Evolutionary conservation across 805 yeast species (phyloP), one percentile per base, ranked within the genome.

Genomic region (Candida manassasensis): DNA sequence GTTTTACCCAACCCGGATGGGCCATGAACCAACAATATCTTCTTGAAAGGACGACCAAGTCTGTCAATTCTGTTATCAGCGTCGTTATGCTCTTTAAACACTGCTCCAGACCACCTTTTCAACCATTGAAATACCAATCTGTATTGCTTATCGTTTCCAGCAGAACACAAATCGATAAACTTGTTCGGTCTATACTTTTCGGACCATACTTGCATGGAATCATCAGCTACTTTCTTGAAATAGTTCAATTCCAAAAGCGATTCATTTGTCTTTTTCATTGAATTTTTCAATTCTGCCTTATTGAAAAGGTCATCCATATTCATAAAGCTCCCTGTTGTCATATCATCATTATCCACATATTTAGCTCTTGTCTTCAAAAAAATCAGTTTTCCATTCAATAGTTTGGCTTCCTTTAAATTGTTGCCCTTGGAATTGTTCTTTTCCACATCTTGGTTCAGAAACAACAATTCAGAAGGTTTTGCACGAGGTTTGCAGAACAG

Each of bases 1-100:
- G 97, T 89, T 53, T 90, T 90, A 7, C 98, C 98, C 12, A 83
- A 70, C 2, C 98, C 98, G 0, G 96, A 88, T 0, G 96, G 93
- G 0, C 98, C 98, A 53, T 82, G 87, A 8, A 93, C 72, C 27
- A 93, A 61, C 14, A 93, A 53, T 0, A 93, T 69, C 43, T 77
- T 81, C 35, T 71, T 71, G 11, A 56, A 61, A 4, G 69, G 70
- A 10, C 71, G 41, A 4, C 67, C 69, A 31, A 57, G 45, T 3
- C 39, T 25, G 43, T 66, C 71, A 1, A 43, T 47, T 11, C 31
- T 32, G 7, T 35, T 32, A 9, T 41, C 37, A 16, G 42, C n/a
- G 14, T 13, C 29, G 6, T 29, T 8, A n/a, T 38, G 47, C n/a
- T 50, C 58, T 3, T 57, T 50, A 36, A 55, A 61, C n/a, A 60